Evolutionary conservation across 2,329 filamentous ascomycete species (phyloP), one percentile per base, ranked within the genome.

Genomic region (Fusarium concolor): DNA sequence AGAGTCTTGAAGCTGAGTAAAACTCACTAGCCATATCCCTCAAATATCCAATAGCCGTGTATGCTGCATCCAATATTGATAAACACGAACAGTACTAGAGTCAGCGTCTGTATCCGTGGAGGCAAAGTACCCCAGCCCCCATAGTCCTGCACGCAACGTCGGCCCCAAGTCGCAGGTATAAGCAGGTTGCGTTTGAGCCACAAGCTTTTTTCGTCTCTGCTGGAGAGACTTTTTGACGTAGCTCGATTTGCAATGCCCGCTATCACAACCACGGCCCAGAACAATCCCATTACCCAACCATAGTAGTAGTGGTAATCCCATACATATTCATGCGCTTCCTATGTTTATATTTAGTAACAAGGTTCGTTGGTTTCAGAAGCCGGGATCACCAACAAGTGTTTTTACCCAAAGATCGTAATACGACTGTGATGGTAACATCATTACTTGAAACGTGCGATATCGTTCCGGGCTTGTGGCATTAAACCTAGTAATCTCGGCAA

Each of bases 21-120:
- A 2, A 62, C 59, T 56, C 2, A 62, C 59, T 62, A 62, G 24
- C 57, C 57, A 24, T 62, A 62, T 3, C 59, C 59, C n/a, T 62
- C 57, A 4, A 62, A 62, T 26, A 62, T 33, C 3, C 11, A 29
- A 14, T 62, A 62, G 12, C 59, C 59, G 8, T 62, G 59, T 5
- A 62, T 2, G 4, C 24, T 22, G 22, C 59, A 62, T n/a, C 18
- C n/a, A 7, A 62, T 17, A 1, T 62, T 62, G 4, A 62, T 5
- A 3, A 47, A 9, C 1, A 35, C 5, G 5, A 62, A 62, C 5
- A 38, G 24, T 1, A n/a, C 15, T 2, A 62, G 7, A 6, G 57
- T 39, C 2, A 62, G 6, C 2, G 59, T 56, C 17, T 62, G 59
- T 9, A 47, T 26, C 2, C 59, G 43, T 0, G 57, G 57, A 11